Conservation (phyloP, 768 basidiomycete species). For the Lentinus brumalis region DNA sequence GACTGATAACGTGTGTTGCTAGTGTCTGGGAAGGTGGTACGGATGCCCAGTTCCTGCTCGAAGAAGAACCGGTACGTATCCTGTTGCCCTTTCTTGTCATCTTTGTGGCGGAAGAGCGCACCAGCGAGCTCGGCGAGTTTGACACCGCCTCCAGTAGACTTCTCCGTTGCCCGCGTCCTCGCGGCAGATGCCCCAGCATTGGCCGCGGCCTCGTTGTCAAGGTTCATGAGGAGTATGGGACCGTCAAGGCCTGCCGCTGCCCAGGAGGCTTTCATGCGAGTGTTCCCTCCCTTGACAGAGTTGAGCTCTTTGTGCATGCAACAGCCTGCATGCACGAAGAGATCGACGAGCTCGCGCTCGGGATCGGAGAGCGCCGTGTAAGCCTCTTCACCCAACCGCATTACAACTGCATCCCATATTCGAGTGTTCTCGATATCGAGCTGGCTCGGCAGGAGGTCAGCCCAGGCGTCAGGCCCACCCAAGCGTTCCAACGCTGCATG, state of each 20-base stretch:
- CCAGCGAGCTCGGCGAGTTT: slow-evolving; percentile 33
- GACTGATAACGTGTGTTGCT: slow-evolving; percentile 39
- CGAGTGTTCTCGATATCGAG: no score
- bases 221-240: slow-evolving; percentile 16
- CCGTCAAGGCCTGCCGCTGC: background rate
- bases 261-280: slow-evolving; percentile 11
- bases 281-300: slow-evolving; percentile 14
- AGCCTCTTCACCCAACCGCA: background rate
- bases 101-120: slow-evolving; percentile 36
- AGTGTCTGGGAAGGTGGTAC: slow-evolving; percentile 35
- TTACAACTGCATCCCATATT: no score
- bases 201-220: slow-evolving; percentile 10
- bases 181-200: no score
- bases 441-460: no score
- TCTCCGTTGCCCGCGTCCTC: background rate
- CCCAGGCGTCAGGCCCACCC: no score
- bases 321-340: slow-evolving; percentile 15
- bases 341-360: background rate
- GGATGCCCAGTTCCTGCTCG: slow-evolving; percentile 21
- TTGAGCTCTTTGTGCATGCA: slow-evolving; percentile 23
- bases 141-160: slow-evolving; percentile 23
- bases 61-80: slow-evolving; percentile 31
- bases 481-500: no score
- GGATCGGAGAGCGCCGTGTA: background rate
- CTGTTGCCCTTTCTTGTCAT: slow-evolving; percentile 38